phyloP scores from a whole-genome alignment of 805 yeast genomes.

The Candida andamanensis region DNA sequence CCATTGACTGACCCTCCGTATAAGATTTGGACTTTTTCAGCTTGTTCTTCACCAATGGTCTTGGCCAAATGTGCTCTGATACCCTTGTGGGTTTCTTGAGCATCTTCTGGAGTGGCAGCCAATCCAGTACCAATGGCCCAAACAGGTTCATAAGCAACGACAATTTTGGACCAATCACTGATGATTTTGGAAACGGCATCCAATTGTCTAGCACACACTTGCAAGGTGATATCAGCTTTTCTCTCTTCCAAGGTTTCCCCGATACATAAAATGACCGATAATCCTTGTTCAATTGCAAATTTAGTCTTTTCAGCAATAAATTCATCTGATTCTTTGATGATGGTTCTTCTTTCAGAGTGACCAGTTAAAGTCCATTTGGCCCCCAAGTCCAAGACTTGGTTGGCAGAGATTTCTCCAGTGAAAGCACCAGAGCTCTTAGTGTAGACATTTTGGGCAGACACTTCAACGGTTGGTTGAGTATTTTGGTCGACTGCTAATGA shows the following conservation, averaged over 20 bases:
- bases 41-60: slow-evolving; percentile 73
- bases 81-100: slow-evolving; percentile 87
- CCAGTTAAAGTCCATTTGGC: slow-evolving; percentile 94
- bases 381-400: slow-evolving; percentile 84
- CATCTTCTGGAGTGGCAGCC: slow-evolving; percentile 98
- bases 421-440: slow-evolving; percentile 89
- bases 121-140: slow-evolving; percentile 99
- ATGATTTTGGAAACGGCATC: slow-evolving; percentile 79
- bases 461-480: slow-evolving; percentile 66
- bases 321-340: slow-evolving; percentile 86
- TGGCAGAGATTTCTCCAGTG: slow-evolving; percentile 95
- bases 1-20: slow-evolving; percentile 99
- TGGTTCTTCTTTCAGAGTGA: slow-evolving; percentile 97
- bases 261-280: slow-evolving; percentile 90
- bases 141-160: slow-evolving; percentile 97
- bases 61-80: slow-evolving; percentile 79
- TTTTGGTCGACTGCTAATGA: slow-evolving; percentile 65
- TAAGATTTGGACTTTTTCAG: slow-evolving; percentile 79
- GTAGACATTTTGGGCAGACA: slow-evolving; percentile 91
- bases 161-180: slow-evolving; percentile 85
- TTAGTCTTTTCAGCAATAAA: slow-evolving; percentile 90
- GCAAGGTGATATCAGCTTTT: slow-evolving; percentile 79
- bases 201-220: slow-evolving; percentile 84
- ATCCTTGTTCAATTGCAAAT: slow-evolving; percentile 85
- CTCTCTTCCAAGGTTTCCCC: slow-evolving; percentile 98